Percentiles rank a stretch among this genome's conserved stretches.
phyloP scores from a whole-genome alignment of 1,139 yeast genomes.

The Spencermartinsiella ligniputridi region DNA sequence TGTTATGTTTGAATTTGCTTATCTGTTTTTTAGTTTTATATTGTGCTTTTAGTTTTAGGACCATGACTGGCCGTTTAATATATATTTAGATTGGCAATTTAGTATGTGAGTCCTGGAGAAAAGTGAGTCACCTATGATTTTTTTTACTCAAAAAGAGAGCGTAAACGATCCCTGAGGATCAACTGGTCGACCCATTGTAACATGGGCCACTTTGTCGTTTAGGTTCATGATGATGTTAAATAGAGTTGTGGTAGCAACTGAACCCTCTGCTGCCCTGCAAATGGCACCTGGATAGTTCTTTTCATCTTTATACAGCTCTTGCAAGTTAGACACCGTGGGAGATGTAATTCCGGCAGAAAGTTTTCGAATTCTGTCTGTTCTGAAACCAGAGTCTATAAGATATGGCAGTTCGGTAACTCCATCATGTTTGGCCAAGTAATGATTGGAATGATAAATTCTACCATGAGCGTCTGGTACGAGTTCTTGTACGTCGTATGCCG shows the following conservation, averaged over 20 bases:
- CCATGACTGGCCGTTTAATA: too few relatives aligned
- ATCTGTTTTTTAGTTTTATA: too few relatives aligned
- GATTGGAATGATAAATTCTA: constrained; percentile 21
- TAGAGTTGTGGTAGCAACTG: constrained; percentile 14
- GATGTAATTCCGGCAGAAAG: constrained; percentile 14
- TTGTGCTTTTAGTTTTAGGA: too few relatives aligned
- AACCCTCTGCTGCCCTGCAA: constrained; percentile 16
- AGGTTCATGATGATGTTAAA: constrained; percentile 25
- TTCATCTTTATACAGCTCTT: constrained; percentile 18
- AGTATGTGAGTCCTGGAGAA: too few relatives aligned
- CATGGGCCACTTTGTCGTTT: constrained; percentile 12
- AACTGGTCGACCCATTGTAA: constrained; percentile 20
- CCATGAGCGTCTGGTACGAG: constrained; percentile 12
- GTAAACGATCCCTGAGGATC: constrained; percentile 11
- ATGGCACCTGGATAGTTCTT: constrained; percentile 19
- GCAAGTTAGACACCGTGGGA: constrained; percentile 10
- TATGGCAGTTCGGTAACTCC: constrained; percentile 14
- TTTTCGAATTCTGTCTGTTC: constrained; percentile 18
- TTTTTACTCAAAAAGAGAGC: too few relatives aligned
- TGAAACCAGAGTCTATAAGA: constrained; percentile 17
- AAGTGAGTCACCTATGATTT: too few relatives aligned
- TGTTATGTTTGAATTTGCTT: too few relatives aligned
- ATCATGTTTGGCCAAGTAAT: constrained; percentile 18
- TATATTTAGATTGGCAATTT: too few relatives aligned
- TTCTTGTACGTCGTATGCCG: constrained; percentile 14